Base-by-base conservation (phyloP, 2,329 filamentous ascomycete genomes). In the Talaromyces sp. region DNA sequence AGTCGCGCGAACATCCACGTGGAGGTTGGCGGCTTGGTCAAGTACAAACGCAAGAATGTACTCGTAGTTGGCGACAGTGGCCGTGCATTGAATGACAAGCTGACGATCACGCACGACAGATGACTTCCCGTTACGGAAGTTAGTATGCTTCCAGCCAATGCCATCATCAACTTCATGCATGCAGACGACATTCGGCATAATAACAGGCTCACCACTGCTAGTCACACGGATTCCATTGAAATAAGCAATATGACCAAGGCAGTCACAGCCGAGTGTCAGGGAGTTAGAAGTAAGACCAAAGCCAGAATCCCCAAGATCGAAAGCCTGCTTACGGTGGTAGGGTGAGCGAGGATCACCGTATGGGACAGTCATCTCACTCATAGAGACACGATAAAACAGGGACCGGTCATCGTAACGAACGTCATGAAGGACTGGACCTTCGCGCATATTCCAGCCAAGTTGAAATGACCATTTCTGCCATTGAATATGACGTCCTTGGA, bases 111-210 rank as follows among this genome's bases (percentile, higher is more conserved):
- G 77, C 0, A 82, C 82, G 0, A 88, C 83, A 1, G 85, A 83
- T 0, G 84, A 84, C 1, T 83, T 78, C 24, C 78, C 77, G 0
- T 84, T 88, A 3, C 86, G 78, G 74, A 82, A 87, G 72, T 89
- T 88, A 4, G 85, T 87, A 70, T 88, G 86, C 65, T 89, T 88
- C 85, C 85, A 88, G 6, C 80, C 78, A 37, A 89, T 86, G 4
- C 86, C 86, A 48, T 83, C 81, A 60, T 89, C 86, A 64, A 87
- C 83, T 66, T 89, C 86, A 63, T 89, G 86, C 3, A 89, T 72
- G 62, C 86, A 89, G 50, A 88, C 75, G 5, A 86, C 85, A 56
- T 88, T 88, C 14, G 78, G 78, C 22, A 78, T 76, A 1, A 76
- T 61, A 8, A 75, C 75, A 1, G 82, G 78, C 50, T 79, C 75